A percentile compares a stretch with the other conserved stretches of the same genome.
These are phyloP conservation scores for Melanogaster broomeanus DNA, from an alignment of 768 basidiomycete genomes.

Conservation along the genomic window DNA sequence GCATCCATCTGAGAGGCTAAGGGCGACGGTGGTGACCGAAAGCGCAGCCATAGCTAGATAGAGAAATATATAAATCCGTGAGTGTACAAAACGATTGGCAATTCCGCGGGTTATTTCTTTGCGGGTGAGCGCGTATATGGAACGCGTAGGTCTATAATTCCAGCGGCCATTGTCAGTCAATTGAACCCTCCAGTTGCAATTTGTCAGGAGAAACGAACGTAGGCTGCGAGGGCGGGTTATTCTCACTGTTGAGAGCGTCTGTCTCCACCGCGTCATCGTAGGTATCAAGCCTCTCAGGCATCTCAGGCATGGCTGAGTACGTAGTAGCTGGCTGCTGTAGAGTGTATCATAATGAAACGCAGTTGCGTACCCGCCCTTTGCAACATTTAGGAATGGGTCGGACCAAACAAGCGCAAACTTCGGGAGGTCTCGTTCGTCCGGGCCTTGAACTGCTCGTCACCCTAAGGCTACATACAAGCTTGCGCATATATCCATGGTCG, in stretches of 20 bases:
- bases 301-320: conserved; percentile 38
- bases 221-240: conserved; percentile 21
- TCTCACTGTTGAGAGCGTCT: conserved; percentile 36
- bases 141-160: conserved; percentile 62
- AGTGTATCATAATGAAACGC: conserved; percentile 8
- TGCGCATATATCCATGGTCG: no score
- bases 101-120: conserved; percentile 82
- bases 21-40: conserved; percentile 81
- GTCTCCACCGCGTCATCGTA: conserved; percentile 38
- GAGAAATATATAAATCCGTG: conserved; percentile 81
- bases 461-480: no score
- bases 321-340: conserved; percentile 1
- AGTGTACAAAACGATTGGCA: conserved; percentile 90
- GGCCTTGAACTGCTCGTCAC: no score
- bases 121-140: conserved; percentile 83
- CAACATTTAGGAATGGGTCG: background rate
- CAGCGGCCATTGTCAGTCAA: conserved; percentile 18
- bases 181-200: conserved; percentile 3
- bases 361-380: background rate
- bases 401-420: conserved; percentile 36
- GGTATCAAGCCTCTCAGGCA: conserved; percentile 29
- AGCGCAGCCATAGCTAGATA: conserved; percentile 89
- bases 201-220: conserved; percentile 29
- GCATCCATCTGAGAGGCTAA: conserved; percentile 83
- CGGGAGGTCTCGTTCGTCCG: no score